Evolutionary conservation across 176 grass and related monocot genomes (phyloP).

Genomic region (Bolboschoenus planiculmis): DNA sequence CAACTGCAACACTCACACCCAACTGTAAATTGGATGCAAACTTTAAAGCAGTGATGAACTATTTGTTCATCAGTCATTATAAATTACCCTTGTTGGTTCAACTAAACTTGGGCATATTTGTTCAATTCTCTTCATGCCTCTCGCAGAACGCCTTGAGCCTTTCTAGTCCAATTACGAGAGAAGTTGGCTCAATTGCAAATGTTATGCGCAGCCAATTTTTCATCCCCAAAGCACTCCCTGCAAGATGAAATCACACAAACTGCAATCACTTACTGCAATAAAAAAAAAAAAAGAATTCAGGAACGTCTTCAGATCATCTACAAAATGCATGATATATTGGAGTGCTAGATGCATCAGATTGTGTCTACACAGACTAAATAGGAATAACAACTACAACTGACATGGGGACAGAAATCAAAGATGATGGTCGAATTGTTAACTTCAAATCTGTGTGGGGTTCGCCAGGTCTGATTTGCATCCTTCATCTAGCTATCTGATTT

Average conservation of each 20-base stretch:
- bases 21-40: no score
- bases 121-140: constrained; percentile 42
- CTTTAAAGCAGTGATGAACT: no score
- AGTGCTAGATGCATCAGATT: neutral
- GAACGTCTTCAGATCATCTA: no score
- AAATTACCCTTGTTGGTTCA: neutral
- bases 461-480: no score
- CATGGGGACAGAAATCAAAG: no score
- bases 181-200: constrained; percentile 41
- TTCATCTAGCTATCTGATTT: no score
- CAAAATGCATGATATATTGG: neutral
- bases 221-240: constrained; percentile 53
- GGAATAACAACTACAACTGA: no score
- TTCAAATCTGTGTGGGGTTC: no score
- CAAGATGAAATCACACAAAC: constrained; percentile 15
- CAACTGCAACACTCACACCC: no score
- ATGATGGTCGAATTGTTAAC: no score
- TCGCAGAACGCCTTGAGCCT: constrained; percentile 63
- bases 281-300: no score
- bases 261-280: neutral
- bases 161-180: constrained; percentile 47
- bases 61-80: neutral
- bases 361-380: neutral
- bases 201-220: constrained; percentile 56
- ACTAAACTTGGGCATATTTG: neutral